Evolutionary conservation across 768 basidiomycete genomes (phyloP).

Genomic region (Gloeopeniophorella convolvens): DNA sequence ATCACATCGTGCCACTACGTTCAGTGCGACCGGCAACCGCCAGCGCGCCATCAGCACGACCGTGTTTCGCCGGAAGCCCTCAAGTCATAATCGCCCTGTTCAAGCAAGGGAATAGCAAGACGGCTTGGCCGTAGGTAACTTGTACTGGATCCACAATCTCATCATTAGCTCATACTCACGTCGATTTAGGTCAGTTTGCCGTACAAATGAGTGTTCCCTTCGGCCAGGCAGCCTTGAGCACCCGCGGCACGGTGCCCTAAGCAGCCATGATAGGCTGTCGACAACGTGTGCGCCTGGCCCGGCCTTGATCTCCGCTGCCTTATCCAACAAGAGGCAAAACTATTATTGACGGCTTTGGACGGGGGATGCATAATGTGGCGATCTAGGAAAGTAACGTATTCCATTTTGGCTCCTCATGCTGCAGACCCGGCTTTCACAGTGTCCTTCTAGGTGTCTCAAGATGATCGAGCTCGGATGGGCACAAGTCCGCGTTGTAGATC

Average conservation of each 20-base stretch:
- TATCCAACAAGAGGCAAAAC: conserved; percentile 1
- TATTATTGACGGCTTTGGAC: neutral
- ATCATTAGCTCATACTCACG: conserved; percentile 11
- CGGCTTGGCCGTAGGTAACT: too few species aligned
- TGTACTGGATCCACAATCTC: conserved; percentile 15
- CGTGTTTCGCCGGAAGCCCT: too few species aligned
- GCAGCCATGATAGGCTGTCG: conserved; percentile 1
- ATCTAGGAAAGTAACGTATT: conserved; percentile 5
- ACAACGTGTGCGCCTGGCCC: conserved; percentile 12
- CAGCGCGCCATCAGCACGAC: too few species aligned
- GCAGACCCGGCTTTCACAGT: conserved; percentile 1
- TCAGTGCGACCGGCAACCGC: too few species aligned
- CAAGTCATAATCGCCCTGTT: too few species aligned
- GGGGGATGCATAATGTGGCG: neutral
- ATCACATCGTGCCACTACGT: too few species aligned
- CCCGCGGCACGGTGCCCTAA: conserved; percentile 5
- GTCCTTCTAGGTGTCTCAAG: neutral
- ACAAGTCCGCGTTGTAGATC: conserved; percentile 16
- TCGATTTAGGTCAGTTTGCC: conserved; percentile 13
- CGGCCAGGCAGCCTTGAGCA: neutral
- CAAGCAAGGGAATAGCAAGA: too few species aligned
- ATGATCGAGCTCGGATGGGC: conserved; percentile 4
- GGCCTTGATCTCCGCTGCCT: conserved; percentile 9
- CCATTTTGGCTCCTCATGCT: conserved; percentile 2
- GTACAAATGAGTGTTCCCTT: conserved; percentile 8